These are phyloP conservation scores for Cytospora leucostoma DNA, from an alignment of 2,329 filamentous ascomycete genomes.

Conservation along the genomic window DNA sequence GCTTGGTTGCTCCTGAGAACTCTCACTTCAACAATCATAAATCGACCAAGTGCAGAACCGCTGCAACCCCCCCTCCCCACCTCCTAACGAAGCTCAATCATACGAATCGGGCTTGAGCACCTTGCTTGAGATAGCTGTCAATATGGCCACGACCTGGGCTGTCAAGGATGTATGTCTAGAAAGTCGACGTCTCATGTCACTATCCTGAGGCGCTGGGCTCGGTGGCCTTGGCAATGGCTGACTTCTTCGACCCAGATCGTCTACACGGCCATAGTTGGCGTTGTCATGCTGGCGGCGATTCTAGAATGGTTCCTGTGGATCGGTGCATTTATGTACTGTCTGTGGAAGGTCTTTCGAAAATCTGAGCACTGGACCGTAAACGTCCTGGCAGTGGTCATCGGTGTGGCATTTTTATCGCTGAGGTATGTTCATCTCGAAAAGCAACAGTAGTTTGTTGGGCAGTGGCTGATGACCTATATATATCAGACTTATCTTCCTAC, in stretches of 20 bases:
- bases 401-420: slow-evolving; percentile 70
- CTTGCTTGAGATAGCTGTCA: slow-evolving; percentile 7
- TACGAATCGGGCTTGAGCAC: background rate
- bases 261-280: slow-evolving; percentile 78
- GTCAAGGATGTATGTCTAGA: slow-evolving; percentile 41
- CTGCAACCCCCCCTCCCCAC: background rate
- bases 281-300: slow-evolving; percentile 80
- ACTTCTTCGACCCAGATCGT: slow-evolving; percentile 62
- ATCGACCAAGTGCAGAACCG: background rate
- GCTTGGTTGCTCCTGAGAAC: background rate
- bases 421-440: slow-evolving; percentile 55
- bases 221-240: slow-evolving; percentile 20
- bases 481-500: slow-evolving; percentile 76
- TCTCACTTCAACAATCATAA: background rate
- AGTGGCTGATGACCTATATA: slow-evolving; percentile 1
- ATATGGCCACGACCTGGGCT: slow-evolving; percentile 26
- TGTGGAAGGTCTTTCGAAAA: slow-evolving; percentile 85
- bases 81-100: background rate
- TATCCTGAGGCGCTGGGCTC: too few species aligned
- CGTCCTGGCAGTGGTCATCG: slow-evolving; percentile 74
- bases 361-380: slow-evolving; percentile 85
- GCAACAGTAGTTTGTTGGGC: fast-evolving
- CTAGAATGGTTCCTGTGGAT: slow-evolving; percentile 96
- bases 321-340: slow-evolving; percentile 88
- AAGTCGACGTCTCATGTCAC: slow-evolving; percentile 25